These are phyloP conservation scores for Coniochaeta sp. DNA, from an alignment of 2,329 filamentous ascomycete genomes.

Conservation along the genomic window DNA sequence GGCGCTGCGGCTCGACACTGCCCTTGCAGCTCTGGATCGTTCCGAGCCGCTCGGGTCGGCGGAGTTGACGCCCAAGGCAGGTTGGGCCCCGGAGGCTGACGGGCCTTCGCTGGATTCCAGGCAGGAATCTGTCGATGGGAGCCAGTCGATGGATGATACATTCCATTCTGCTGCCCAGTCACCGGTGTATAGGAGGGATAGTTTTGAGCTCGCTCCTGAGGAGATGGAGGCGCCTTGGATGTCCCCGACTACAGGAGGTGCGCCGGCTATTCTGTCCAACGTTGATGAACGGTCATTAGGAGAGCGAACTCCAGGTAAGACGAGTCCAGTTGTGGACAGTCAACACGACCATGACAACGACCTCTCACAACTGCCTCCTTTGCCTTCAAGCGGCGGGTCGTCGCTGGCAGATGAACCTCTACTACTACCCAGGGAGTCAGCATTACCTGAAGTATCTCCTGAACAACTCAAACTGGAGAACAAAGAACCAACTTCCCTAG, in stretches of 20 bases:
- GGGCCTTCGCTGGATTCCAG: not conserved
- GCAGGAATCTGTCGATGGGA: not conserved
- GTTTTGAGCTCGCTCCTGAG: not conserved
- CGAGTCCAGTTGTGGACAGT: not conserved
- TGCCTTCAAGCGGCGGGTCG: slow-evolving; percentile 8
- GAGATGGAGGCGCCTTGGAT: not conserved
- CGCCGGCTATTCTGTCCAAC: not conserved
- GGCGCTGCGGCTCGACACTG: slow-evolving; percentile 10
- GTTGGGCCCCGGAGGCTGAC: not conserved
- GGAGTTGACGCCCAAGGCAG: slow-evolving; percentile 57
- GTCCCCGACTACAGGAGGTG: not conserved
- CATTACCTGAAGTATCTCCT: not conserved
- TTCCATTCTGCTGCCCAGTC: slow-evolving; percentile 2
- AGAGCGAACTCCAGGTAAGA: not conserved
- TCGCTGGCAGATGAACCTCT: not conserved
- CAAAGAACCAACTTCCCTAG: slow-evolving; percentile 27
- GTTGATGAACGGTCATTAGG: slow-evolving; percentile 1
- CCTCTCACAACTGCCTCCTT: slow-evolving; percentile 6
- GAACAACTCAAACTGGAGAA: not conserved
- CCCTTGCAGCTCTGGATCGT: slow-evolving; percentile 1
- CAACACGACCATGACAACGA: not conserved
- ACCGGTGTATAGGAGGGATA: not conserved
- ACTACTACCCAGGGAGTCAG: not conserved
- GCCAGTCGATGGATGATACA: not conserved
- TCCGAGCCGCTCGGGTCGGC: slow-evolving; percentile 51